Evolutionary conservation across 495 filamentous ascomycete species (phyloP), one percentile per base, ranked within the genome.

Genomic region (Lichina pygmaea): DNA sequence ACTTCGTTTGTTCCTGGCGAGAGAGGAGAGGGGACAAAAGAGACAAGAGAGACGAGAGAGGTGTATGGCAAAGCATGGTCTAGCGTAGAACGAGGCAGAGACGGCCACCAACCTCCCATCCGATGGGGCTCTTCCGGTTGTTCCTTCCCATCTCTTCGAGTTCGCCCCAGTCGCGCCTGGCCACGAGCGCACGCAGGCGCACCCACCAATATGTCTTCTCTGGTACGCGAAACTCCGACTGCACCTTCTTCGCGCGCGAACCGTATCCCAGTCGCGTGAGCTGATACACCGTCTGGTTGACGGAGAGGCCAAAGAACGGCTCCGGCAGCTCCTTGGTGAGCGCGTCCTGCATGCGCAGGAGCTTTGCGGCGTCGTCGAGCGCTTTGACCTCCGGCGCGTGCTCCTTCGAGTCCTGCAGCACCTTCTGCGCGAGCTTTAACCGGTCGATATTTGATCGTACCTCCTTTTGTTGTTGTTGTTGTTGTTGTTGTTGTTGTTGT

Each of bases 131-230:
- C 54, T 86, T 91, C 55, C 65, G 70, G 36, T 46, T 63, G 41
- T 60, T 66, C 54, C 70, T 72, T 41, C 69, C 72, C 50, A 81
- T 68, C 49, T 93, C 85, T 59, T 95, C 86, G 47, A 97, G 63
- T 55, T 93, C 91, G 37, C 68, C 71, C 84, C 85, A 95, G 55
- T 93, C 78, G 37, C 89, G 72, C 56, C 78, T 81, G 11, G 78
- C 77, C 6, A 95, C 84, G 42, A 95, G 64, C 5, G 85, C 89
- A 51, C 91, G 75, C 40, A 97, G 67, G 49, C 82, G 76, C 43
- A 91, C 64, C 89, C 86, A 95, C 75, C 82, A 85, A 51, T 70
- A 77, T 8, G 81, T 78, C 58, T 79, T 85, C 52, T 94, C 89
- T 0, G 82, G 71, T 37, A 97, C 75, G 57, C 81, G 89, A 62